Evolutionary conservation across 2,329 filamentous ascomycete genomes (phyloP).

Genomic region (Penicillium sp.): DNA sequence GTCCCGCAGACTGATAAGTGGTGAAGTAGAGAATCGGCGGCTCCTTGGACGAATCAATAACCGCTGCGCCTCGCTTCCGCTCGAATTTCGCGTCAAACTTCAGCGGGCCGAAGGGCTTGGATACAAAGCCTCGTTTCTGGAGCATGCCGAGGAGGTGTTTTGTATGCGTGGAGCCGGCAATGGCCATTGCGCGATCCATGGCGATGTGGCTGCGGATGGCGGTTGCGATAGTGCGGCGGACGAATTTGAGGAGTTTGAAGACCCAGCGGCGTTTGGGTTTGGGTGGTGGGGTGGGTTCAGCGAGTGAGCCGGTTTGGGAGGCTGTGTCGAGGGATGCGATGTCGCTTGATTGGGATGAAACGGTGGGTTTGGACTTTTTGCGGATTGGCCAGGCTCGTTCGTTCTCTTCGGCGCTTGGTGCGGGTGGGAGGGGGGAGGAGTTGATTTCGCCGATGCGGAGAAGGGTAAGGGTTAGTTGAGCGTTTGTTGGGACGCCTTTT

Average conservation of each 20-base stretch:
- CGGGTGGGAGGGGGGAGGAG: conserved; percentile 69
- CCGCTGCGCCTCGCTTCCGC: conserved; percentile 67
- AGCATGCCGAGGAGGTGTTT: conserved; percentile 69
- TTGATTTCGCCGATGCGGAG: conserved; percentile 78
- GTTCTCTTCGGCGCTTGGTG: conserved; percentile 44
- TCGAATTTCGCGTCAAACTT: conserved; percentile 70
- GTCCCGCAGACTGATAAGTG: conserved; percentile 31
- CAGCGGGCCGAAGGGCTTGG: conserved; percentile 60
- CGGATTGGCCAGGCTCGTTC: conserved; percentile 25
- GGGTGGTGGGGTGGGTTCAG: conserved; percentile 1
- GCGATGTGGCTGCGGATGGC: conserved; percentile 67
- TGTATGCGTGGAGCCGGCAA: conserved; percentile 57
- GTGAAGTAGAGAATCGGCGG: conserved; percentile 57
- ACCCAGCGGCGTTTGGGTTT: conserved; percentile 38
- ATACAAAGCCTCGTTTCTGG: conserved; percentile 41
- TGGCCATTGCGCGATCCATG: conserved; percentile 67
- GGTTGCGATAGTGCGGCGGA: conserved; percentile 67
- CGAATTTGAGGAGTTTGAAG: conserved; percentile 56
- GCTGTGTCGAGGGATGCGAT: conserved; percentile 21
- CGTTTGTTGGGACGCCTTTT: conserved; percentile 78
- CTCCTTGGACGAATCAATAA: conserved; percentile 50
- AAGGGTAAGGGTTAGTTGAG: conserved; percentile 75
- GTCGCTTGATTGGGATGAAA: conserved; percentile 56
- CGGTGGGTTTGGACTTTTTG: conserved; percentile 50
- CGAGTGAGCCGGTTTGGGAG: background rate